These are phyloP conservation scores for Penicillium egyptiacum DNA, from an alignment of 495 filamentous ascomycete genomes.

Conservation along the genomic window DNA sequence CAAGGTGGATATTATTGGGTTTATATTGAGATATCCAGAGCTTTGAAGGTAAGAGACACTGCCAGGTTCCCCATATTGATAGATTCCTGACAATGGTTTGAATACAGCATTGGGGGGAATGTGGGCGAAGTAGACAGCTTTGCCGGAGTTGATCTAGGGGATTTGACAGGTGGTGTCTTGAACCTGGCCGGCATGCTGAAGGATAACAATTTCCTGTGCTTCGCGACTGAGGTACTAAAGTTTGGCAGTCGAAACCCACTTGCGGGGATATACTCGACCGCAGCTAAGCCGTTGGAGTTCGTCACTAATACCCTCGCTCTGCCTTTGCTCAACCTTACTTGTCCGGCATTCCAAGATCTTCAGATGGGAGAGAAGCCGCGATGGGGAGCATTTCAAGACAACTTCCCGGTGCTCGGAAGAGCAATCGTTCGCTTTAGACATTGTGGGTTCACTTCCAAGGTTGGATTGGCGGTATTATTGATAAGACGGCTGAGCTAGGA, in stretches of 20 bases:
- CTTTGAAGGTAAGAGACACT: constrained; percentile 32
- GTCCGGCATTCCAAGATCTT: constrained; percentile 41
- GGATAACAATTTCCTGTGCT: constrained; percentile 51
- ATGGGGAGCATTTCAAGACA: constrained; percentile 31
- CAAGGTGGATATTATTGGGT: constrained; percentile 45
- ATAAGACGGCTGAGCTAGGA: not conserved
- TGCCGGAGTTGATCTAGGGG: constrained; percentile 46
- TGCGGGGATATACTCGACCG: constrained; percentile 34
- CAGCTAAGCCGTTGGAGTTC: constrained; percentile 36
- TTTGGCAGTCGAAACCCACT: constrained; percentile 44
- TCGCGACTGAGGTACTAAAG: constrained; percentile 44
- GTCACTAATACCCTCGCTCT: constrained; percentile 27
- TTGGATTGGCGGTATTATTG: not conserved
- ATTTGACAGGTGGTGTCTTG: constrained; percentile 53
- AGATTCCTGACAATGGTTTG: not conserved
- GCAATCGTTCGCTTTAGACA: constrained; percentile 24
- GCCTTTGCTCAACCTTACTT: constrained; percentile 33
- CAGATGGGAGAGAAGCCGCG: constrained; percentile 36
- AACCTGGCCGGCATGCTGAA: constrained; percentile 42
- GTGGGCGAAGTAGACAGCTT: constrained; percentile 56
- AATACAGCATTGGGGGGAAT: constrained; percentile 55
- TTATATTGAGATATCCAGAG: constrained; percentile 39
- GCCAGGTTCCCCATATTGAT: not conserved
- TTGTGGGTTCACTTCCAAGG: not conserved
- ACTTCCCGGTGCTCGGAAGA: constrained; percentile 38